phyloP scores from a whole-genome alignment of 1,284 basidiomycete genomes.

The Porphyrellus sp. region DNA sequence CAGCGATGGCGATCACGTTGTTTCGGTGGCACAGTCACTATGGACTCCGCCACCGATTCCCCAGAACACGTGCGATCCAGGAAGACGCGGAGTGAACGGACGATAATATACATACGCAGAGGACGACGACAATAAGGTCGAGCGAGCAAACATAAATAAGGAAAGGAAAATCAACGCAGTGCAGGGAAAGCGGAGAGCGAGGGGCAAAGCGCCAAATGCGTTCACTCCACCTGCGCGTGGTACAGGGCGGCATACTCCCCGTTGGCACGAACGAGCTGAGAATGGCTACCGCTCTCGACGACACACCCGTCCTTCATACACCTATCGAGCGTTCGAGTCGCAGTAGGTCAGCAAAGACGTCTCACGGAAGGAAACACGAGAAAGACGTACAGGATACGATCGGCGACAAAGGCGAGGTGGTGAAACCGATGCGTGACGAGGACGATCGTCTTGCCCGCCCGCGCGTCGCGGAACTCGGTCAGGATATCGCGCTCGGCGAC shows the following conservation, averaged over 20 bases:
- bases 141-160: too few species aligned
- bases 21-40: too few species aligned
- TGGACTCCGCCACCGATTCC: too few species aligned
- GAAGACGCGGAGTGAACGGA: too few species aligned
- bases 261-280: conserved; percentile 41
- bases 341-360: not conserved
- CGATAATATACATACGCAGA: too few species aligned
- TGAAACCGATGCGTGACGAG: conserved; percentile 69
- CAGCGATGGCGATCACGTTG: too few species aligned
- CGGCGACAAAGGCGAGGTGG: conserved; percentile 57
- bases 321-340: conserved; percentile 33
- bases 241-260: conserved; percentile 56
- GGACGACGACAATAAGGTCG: too few species aligned
- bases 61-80: too few species aligned
- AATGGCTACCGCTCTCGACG: conserved; percentile 53
- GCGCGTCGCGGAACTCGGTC: conserved; percentile 42
- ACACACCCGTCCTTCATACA: conserved; percentile 59
- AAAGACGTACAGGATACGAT: conserved; percentile 51
- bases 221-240: conserved; percentile 43
- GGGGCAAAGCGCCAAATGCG: too few species aligned
- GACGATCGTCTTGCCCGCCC: conserved; percentile 60
- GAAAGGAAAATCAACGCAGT: too few species aligned
- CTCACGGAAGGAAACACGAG: not conserved
- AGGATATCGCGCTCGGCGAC: conserved; percentile 51
- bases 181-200: too few species aligned